These are phyloP conservation scores for Entrophospora sp. DNA, from an alignment of 192 early-diverging fungal species.

Conservation along the genomic window DNA sequence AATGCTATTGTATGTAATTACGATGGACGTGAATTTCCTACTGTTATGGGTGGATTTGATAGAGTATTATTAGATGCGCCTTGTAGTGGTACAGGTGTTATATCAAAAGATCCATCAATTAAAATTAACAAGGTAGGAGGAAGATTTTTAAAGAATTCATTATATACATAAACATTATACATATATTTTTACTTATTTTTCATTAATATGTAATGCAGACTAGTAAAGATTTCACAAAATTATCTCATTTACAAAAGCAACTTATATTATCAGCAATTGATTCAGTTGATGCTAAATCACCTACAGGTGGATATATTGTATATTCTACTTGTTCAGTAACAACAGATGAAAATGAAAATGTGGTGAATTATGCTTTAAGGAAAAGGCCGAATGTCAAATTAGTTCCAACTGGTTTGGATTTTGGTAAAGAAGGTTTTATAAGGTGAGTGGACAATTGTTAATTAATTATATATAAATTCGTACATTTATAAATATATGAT, in stretches of 20 bases:
- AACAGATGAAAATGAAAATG: conserved; percentile 96
- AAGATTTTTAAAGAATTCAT: too few relatives aligned
- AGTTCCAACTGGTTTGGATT: conserved; percentile 81
- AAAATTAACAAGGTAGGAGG: conserved; percentile 83
- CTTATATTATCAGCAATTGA: conserved; percentile 96
- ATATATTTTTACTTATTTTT: not conserved
- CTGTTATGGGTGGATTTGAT: conserved; percentile 95
- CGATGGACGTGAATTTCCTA: conserved; percentile 96
- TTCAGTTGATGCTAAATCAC: conserved; percentile 83
- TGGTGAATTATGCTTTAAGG: conserved; percentile 88
- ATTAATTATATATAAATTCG: not conserved
- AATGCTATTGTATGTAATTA: conserved; percentile 92
- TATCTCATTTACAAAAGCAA: conserved; percentile 93
- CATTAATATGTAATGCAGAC: conserved; percentile 30
- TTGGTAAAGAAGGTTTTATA: conserved; percentile 88
- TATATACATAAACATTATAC: not conserved
- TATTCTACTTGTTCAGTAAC: conserved; percentile 99
- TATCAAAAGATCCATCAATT: conserved; percentile 93
- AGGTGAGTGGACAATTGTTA: conserved; percentile 32
- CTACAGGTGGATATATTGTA: conserved; percentile 93
- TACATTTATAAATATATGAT: not conserved
- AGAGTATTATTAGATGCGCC: conserved; percentile 95
- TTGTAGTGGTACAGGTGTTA: conserved; percentile 98
- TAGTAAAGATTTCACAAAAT: conserved; percentile 83
- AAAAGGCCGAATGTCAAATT: conserved; percentile 94